Evolutionary conservation across 1,284 basidiomycete genomes (phyloP).

Genomic region (Cystobasidium sp.): DNA sequence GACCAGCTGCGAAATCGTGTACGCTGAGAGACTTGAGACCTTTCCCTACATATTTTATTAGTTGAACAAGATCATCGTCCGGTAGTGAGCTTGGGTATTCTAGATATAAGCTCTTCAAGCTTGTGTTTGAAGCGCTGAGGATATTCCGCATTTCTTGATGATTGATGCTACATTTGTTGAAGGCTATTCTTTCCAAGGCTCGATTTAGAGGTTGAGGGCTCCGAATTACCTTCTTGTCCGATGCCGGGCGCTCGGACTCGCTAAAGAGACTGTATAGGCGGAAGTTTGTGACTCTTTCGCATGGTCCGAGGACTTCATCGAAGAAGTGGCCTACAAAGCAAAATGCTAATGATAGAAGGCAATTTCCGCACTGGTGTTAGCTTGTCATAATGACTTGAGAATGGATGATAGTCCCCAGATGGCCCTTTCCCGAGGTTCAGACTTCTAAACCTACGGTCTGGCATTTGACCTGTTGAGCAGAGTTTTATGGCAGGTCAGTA

Average conservation of each 20-base stretch:
- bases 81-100: constrained; percentile 9
- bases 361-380: no score
- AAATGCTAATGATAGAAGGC: constrained; percentile 6
- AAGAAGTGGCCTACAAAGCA: constrained; percentile 18
- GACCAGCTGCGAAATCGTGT: constrained; percentile 1
- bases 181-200: constrained; percentile 5
- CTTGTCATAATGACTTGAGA: not conserved
- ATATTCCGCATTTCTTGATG: not conserved
- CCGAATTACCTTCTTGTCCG: not conserved
- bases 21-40: not conserved
- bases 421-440: not conserved
- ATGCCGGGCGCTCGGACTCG: not conserved
- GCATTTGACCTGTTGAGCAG: constrained; percentile 13
- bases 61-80: constrained; percentile 5
- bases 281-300: not conserved
- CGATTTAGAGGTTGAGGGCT: constrained; percentile 1
- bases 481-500: not conserved
- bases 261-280: constrained; percentile 14
- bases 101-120: constrained; percentile 17
- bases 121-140: constrained; percentile 1
- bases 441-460: not conserved
- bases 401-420: not conserved
- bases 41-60: constrained; percentile 1
- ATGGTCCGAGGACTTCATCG: constrained; percentile 14
- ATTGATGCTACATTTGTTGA: constrained; percentile 21